These are phyloP conservation scores for Ceratocystis alfenasii DNA, from an alignment of 2,329 filamentous ascomycete species.

Conservation along the genomic window DNA sequence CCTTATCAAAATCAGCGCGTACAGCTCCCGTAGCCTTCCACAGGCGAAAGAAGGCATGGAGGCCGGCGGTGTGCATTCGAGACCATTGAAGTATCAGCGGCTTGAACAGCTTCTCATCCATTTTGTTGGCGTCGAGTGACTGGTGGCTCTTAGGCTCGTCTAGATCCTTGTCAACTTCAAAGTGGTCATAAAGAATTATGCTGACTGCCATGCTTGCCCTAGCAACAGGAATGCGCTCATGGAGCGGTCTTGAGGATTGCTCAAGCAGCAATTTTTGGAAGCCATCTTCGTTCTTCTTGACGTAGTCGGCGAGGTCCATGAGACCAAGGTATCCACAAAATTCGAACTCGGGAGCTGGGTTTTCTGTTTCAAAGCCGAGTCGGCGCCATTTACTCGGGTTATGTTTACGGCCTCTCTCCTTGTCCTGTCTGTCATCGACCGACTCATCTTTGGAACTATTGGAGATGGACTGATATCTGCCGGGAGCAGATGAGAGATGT, in stretches of 20 bases:
- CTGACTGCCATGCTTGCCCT: slow-evolving; percentile 79
- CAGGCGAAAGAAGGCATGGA: slow-evolving; percentile 78
- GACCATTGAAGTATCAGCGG: slow-evolving; percentile 90
- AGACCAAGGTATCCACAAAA: slow-evolving; percentile 80
- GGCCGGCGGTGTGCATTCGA: slow-evolving; percentile 67
- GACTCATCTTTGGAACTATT: slow-evolving; percentile 33
- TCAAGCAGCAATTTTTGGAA: slow-evolving; percentile 89
- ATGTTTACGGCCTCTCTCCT: slow-evolving; percentile 57
- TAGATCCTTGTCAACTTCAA: slow-evolving; percentile 79
- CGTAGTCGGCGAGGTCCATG: slow-evolving; percentile 95
- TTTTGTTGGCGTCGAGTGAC: slow-evolving; percentile 58
- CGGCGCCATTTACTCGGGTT: slow-evolving; percentile 88
- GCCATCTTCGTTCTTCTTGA: slow-evolving; percentile 78
- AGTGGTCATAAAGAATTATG: slow-evolving; percentile 83
- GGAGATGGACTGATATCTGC: slow-evolving; percentile 34
- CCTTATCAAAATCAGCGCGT: slow-evolving; percentile 81
- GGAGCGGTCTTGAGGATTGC: slow-evolving; percentile 60
- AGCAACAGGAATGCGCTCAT: slow-evolving; percentile 74
- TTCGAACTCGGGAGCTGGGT: slow-evolving; percentile 74
- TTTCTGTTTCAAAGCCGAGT: slow-evolving; percentile 84
- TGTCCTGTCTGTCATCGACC: slow-evolving; percentile 25
- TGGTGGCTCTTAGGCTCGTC: slow-evolving; percentile 69
- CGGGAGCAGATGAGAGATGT: slow-evolving; percentile 68
- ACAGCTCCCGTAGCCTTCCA: slow-evolving; percentile 87
- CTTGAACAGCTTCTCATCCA: slow-evolving; percentile 75